Conservation (phyloP, 192 early-diverging fungal genomes). For the Coemansia sp. region DNA sequence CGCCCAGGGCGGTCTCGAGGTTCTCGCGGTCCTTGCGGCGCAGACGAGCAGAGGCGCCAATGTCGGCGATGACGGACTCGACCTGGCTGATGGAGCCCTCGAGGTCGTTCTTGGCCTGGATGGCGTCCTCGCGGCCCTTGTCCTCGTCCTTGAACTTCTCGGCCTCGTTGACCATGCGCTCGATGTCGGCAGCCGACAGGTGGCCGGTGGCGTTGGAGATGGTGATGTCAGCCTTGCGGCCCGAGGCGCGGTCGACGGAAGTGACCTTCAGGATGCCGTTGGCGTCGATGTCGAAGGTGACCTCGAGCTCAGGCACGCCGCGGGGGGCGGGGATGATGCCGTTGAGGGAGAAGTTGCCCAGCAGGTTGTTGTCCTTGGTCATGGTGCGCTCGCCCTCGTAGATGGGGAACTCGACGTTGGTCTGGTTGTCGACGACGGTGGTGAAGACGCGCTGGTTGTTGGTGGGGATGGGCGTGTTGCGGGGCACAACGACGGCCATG, state of each 20-base stretch:
- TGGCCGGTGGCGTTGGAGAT: conserved; percentile 94
- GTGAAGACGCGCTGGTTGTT: conserved; percentile 80
- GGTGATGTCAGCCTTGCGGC: conserved; percentile 87
- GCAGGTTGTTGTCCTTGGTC: conserved; percentile 89
- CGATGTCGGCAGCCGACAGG: conserved; percentile 86
- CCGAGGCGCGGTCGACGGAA: conserved; percentile 88
- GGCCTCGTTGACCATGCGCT: conserved; percentile 89
- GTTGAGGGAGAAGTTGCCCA: conserved; percentile 79
- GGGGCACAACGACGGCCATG: conserved; percentile 79
- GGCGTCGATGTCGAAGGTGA: conserved; percentile 82
- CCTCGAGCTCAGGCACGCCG: conserved; percentile 73
- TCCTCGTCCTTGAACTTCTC: conserved; percentile 83
- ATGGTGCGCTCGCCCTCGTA: conserved; percentile 84
- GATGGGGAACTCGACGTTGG: conserved; percentile 80
- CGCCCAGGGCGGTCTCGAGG: conserved; percentile 71
- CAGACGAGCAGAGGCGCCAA: conserved; percentile 70
- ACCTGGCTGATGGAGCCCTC: conserved; percentile 74
- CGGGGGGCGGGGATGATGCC: conserved; percentile 79
- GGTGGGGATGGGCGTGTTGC: conserved; percentile 81
- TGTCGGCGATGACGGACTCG: conserved; percentile 64
- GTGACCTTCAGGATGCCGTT: conserved; percentile 89
- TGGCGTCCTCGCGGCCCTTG: conserved; percentile 66
- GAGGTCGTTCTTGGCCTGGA: conserved; percentile 80
- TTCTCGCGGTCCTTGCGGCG: conserved; percentile 67
- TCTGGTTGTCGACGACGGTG: conserved; percentile 80